A percentile compares a stretch with the other conserved stretches of the same genome.
These are phyloP conservation scores for Fragaria ananassa DNA, from an alignment of 306 rosid species.

Conservation along the genomic window DNA sequence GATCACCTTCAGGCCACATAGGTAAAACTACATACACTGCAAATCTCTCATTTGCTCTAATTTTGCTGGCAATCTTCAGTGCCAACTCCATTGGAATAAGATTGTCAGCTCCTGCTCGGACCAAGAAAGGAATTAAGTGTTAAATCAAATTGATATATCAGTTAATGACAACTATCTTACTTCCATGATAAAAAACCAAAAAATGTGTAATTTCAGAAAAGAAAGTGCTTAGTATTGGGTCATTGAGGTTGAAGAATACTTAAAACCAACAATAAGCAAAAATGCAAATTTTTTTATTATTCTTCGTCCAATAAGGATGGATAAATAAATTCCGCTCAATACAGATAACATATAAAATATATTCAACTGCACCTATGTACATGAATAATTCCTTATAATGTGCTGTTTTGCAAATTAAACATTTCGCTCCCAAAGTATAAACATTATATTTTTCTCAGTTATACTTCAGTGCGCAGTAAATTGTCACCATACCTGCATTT, in stretches of 20 bases:
- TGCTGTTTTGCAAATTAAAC: not conserved
- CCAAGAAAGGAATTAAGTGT: constrained; percentile 17
- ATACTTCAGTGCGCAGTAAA: constrained; percentile 14
- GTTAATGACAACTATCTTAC: no score
- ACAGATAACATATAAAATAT: not conserved
- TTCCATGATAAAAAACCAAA: not conserved
- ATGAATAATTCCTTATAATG: not conserved
- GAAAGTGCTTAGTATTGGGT: constrained; percentile 6
- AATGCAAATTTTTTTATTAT: not conserved
- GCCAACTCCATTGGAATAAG: constrained; percentile 98
- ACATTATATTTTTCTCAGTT: not conserved
- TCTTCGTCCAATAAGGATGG: not conserved
- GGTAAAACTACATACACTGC: constrained; percentile 78
- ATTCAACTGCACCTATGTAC: not conserved
- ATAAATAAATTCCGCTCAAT: not conserved
- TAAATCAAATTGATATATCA: not conserved
- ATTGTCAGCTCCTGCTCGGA: constrained; percentile 84
- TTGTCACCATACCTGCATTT: constrained; percentile 64
- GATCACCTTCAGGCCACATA: constrained; percentile 99
- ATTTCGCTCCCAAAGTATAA: not conserved
- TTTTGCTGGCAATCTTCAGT: constrained; percentile 78
- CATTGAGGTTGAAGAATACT: not conserved
- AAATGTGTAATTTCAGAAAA: not conserved
- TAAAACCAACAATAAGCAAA: not conserved
- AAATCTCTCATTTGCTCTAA: constrained; percentile 82